Base-by-base conservation (phyloP, 2,329 filamentous ascomycete species). In the Calonectria pteridis region DNA sequence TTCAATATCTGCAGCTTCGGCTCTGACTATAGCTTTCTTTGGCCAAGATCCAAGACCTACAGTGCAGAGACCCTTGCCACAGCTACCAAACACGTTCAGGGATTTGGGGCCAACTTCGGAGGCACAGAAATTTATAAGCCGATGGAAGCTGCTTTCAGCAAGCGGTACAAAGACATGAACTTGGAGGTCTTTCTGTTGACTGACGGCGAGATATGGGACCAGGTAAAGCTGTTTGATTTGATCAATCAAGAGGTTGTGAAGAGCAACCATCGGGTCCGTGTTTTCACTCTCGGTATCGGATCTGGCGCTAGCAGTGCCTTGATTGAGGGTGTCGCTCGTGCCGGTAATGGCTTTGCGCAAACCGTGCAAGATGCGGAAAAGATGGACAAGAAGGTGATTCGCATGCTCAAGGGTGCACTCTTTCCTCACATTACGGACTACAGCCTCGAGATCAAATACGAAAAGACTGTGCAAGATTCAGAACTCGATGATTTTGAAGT, bases 1-100 rank as follows among this genome's bases (percentile, higher is more conserved):
- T 94, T 94, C 86, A 94, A 94, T 79, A 92, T 94, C 66, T 93
- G 91, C 80, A 93, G 91, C 7, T 94, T 94, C 66, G 92, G 93
- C 20, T 85, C 81, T 1, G 40, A 6, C 0, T 83, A 87, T 70
- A 75, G 77, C 1, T 89, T 89, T 63, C 82, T 91, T 5, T 92
- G 86, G 85, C 67, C 82, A 0, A 83, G 85, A 28, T 90, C 89
- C 3, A 81, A 83, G 58, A 81, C 82, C 0, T 91, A 91, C 72
- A 84, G 83, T 67, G 83, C 86, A 31, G 81, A 84, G 0, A 86
- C 81, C 0, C 80, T 91, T 1, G 77, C 85, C 0, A 69, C 84
- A 65, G 90, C 90, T 1, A 82, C 83, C 5, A 40, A 70, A 0
- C 82, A 90, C 71, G 83, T 89, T 7, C 75, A 84, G 3, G 77